Evolutionary conservation across 352 stramenopile genomes (phyloP).

Genomic region (Pythium oligandrum): DNA sequence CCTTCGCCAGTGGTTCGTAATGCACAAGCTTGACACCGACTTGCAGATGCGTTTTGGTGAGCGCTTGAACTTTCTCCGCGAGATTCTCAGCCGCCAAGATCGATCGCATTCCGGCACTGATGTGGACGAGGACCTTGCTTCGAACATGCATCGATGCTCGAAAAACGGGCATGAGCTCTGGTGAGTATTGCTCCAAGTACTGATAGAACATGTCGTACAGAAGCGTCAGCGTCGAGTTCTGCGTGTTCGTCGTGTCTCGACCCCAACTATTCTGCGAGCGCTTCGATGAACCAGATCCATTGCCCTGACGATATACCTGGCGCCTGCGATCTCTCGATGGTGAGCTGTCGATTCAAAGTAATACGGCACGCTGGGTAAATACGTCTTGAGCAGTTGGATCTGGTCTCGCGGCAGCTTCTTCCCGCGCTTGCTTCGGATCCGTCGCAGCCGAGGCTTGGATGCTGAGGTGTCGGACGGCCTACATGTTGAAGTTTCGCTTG

Average conservation of each 20-base stretch:
- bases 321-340: conserved; percentile 22
- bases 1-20: conserved; percentile 85
- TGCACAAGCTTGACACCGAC: conserved; percentile 84
- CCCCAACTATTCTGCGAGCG: conserved; percentile 11
- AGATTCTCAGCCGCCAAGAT: conserved; percentile 41
- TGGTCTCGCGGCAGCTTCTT: conserved; percentile 21
- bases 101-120: conserved; percentile 52
- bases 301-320: conserved; percentile 27
- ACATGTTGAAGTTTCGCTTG: background rate
- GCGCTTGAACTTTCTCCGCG: conserved; percentile 51
- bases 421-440: background rate
- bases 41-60: conserved; percentile 67
- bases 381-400: conserved; percentile 25
- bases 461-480: too few species aligned
- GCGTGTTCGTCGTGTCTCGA: conserved; percentile 14
- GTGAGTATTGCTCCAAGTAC: conserved; percentile 35
- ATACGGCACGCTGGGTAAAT: conserved; percentile 29
- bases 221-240: conserved; percentile 17
- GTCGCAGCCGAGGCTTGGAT: too few species aligned
- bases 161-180: conserved; percentile 36
- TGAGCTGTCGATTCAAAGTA: conserved; percentile 24
- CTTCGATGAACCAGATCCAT: conserved; percentile 7
- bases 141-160: conserved; percentile 46
- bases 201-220: conserved; percentile 46
- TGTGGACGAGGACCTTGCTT: conserved; percentile 89